Conservation (phyloP, 73 alveolate species). For the Paramecium sonneborni region DNA sequence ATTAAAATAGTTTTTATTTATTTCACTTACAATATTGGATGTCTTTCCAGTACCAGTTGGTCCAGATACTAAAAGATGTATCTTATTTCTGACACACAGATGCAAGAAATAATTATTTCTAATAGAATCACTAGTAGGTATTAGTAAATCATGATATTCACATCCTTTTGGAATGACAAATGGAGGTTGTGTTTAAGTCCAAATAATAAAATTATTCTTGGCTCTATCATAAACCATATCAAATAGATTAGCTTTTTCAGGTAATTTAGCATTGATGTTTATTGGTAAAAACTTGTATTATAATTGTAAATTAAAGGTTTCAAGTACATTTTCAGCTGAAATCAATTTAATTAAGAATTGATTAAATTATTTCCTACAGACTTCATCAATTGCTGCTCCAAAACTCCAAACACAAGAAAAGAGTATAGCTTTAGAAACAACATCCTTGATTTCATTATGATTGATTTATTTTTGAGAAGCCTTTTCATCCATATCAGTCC, state of each 20-base stretch:
- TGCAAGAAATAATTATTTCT: slow-evolving; percentile 93
- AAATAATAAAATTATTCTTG: slow-evolving; percentile 74
- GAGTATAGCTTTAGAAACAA: slow-evolving; percentile 81
- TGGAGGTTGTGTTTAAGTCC: slow-evolving; percentile 82
- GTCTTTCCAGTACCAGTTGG: slow-evolving; percentile 99
- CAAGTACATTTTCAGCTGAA: slow-evolving; percentile 76
- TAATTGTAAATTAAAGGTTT: not conserved
- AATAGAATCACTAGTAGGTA: slow-evolving; percentile 98
- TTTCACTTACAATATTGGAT: slow-evolving; percentile 89
- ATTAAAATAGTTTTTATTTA: slow-evolving; percentile 87
- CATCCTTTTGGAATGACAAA: slow-evolving; percentile 84
- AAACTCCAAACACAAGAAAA: slow-evolving; percentile 97
- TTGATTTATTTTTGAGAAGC: slow-evolving; percentile 21
- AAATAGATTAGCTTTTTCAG: slow-evolving; percentile 68
- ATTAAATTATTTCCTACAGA: slow-evolving; percentile 92
- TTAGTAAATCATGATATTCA: slow-evolving; percentile 91
- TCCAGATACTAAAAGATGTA: slow-evolving; percentile 97
- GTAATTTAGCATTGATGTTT: slow-evolving; percentile 53
- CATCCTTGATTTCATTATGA: slow-evolving; percentile 92
- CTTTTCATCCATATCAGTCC: slow-evolving; percentile 74
- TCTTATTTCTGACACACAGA: slow-evolving; percentile 83
- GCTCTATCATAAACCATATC: slow-evolving; percentile 81
- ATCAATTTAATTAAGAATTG: slow-evolving; percentile 82
- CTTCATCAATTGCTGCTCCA: slow-evolving; percentile 98
- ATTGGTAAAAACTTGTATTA: slow-evolving; percentile 38